Evolutionary conservation across 2,329 filamentous ascomycete genomes (phyloP).

Genomic region (Cadophora gregata): DNA sequence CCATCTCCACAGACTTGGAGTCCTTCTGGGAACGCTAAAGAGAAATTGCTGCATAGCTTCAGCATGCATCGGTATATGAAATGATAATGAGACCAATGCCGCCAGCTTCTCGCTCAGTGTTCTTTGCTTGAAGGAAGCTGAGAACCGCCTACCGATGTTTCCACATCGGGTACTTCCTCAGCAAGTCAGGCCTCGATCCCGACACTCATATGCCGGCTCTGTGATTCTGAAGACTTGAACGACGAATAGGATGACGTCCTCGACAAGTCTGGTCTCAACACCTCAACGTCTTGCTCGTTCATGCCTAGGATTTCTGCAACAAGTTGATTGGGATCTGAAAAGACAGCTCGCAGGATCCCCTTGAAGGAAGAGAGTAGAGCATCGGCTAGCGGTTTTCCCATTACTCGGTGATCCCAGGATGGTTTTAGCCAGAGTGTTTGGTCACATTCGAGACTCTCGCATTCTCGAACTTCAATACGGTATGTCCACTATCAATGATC

Average conservation of each 20-base stretch:
- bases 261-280: neutral
- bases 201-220: constrained; percentile 5
- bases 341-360: constrained; percentile 7
- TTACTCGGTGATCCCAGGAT: constrained; percentile 10
- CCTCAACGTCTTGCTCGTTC: constrained; percentile 15
- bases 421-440: constrained; percentile 18
- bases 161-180: neutral
- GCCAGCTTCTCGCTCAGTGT: neutral
- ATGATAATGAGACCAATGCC: neutral
- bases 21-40: too few relatives aligned
- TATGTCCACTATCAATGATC: constrained; percentile 15
- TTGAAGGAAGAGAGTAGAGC: constrained; percentile 8
- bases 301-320: constrained; percentile 13
- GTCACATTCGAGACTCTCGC: constrained; percentile 13
- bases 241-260: constrained; percentile 10
- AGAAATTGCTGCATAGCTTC: neutral
- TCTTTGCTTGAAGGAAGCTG: neutral
- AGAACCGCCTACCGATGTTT: neutral
- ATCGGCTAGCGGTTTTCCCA: constrained; percentile 8
- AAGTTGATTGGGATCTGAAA: neutral
- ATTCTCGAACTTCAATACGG: constrained; percentile 20
- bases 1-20: neutral
- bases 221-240: constrained; percentile 1
- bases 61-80: neutral
- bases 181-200: constrained; percentile 1